phyloP scores from a whole-genome alignment of 305 asterid species.

The Petunia hybrid region DNA sequence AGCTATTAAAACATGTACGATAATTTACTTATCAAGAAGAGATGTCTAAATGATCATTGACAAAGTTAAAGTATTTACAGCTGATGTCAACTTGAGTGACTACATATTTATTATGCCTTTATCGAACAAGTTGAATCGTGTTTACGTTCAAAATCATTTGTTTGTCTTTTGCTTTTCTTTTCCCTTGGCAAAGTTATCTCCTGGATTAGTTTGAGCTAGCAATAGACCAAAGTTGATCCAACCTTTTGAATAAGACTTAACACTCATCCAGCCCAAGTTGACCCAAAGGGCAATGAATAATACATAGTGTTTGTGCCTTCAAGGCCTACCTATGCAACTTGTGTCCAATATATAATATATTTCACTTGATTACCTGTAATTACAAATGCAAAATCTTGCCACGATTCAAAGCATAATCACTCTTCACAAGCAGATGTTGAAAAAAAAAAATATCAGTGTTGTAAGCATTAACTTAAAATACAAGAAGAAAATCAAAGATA shows the following conservation, averaged over 20 bases:
- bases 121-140: not conserved
- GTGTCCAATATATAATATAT: not conserved
- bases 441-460: not conserved
- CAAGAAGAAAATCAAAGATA: not conserved
- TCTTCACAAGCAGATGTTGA: not conserved
- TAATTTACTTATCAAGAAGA: too few relatives aligned
- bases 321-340: too few relatives aligned
- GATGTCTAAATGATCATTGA: too few relatives aligned
- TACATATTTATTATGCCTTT: too few relatives aligned
- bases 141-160: not conserved
- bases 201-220: not conserved
- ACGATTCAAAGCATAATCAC: not conserved
- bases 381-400: not conserved
- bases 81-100: too few relatives aligned
- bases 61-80: too few relatives aligned
- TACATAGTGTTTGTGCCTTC: too few relatives aligned
- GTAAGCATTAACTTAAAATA: not conserved
- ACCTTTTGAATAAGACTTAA: not conserved
- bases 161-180: not conserved
- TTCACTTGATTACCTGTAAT: not conserved
- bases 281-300: too few relatives aligned
- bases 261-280: not conserved
- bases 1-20: too few relatives aligned
- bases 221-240: not conserved
- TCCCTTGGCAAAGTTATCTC: not conserved